Conservation (phyloP, 2,329 filamentous ascomycete genomes). For the Colletotrichum trifolii region DNA sequence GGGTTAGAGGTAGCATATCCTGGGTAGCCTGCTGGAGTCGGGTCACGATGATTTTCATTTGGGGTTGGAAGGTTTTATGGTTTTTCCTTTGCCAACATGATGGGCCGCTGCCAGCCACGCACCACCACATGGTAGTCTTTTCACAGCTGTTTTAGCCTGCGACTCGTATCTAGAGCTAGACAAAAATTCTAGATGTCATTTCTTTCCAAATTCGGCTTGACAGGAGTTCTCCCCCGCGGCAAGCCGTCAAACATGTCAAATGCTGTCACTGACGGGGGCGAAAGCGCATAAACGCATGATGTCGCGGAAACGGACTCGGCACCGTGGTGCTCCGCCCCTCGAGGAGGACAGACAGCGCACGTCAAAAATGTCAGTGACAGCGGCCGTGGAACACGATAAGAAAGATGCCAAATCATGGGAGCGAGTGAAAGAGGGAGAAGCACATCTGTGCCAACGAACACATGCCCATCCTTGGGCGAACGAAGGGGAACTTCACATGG, state of each 20-base stretch:
- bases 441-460: constrained; percentile 7
- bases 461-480: constrained; percentile 7
- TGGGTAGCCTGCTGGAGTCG: constrained; percentile 33
- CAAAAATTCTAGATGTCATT: constrained; percentile 4
- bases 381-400: neutral
- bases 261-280: neutral
- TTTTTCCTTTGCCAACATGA: neutral
- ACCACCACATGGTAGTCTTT: neutral
- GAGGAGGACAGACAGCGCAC: no score
- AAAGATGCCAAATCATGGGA: constrained; percentile 18
- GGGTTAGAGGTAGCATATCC: constrained; percentile 16
- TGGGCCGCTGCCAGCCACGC: constrained; percentile 2
- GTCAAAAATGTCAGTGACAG: neutral
- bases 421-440: neutral
- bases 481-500: neutral
- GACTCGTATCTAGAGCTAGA: neutral
- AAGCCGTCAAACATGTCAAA: constrained; percentile 8
- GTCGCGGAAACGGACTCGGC: constrained; percentile 10
- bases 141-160: neutral
- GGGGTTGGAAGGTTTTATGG: constrained; percentile 5
- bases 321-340: neutral
- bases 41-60: constrained; percentile 25
- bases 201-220: neutral
- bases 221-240: constrained; percentile 5
- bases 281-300: constrained; percentile 30